Base-by-base conservation (phyloP, 768 basidiomycete genomes). In the Hemileccinum impolitum region DNA sequence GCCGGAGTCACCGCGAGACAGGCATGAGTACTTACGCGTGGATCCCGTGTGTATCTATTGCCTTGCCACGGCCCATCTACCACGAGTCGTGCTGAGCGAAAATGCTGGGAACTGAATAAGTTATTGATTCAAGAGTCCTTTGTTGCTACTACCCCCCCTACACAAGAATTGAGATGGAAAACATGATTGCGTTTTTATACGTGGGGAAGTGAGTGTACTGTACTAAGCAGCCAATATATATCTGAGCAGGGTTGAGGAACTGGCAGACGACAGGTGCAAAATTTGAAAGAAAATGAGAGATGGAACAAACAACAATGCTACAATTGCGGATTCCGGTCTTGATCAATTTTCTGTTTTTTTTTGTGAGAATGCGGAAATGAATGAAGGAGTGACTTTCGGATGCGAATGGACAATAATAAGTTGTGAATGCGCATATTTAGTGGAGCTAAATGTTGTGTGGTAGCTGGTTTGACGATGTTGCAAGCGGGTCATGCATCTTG, bases 1-100 rank as follows among this genome's bases (percentile, higher is more conserved):
- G 92, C 86, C 21, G 95, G 95, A 8, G 63, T 76, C 34, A 69
- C 70, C 7, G 52, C 63, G 36, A 63, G 48, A 52, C 63, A 46
- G n/a, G 40, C 55, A 54, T 67, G 39, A 59, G 12, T 15, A 49
- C 30, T 43, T 50, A 28, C 25, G 21, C 21, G 34, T 12, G 11
- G 19, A 23, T 21, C 28, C 5, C 23, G 14, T 55, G 34, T 48
- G 52, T 56, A 48, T 43, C 45, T 41, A 18, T 39, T 43, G 25
- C 43, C 31, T 44, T 32, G 15, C 26, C 47, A 12, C 13, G 26
- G 31, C 37, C 11, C 17, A 47, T 58, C 39, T 35, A 37, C 13
- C 23, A 26, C 19, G 4, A 34, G 7, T 41, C 38, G 8, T 19
- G 15, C 42, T 18, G 10, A 19, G 39, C 17, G 9, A 39, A n/a